phyloP scores from a whole-genome alignment of 345 rosid genomes.

The Psidium guajava region DNA sequence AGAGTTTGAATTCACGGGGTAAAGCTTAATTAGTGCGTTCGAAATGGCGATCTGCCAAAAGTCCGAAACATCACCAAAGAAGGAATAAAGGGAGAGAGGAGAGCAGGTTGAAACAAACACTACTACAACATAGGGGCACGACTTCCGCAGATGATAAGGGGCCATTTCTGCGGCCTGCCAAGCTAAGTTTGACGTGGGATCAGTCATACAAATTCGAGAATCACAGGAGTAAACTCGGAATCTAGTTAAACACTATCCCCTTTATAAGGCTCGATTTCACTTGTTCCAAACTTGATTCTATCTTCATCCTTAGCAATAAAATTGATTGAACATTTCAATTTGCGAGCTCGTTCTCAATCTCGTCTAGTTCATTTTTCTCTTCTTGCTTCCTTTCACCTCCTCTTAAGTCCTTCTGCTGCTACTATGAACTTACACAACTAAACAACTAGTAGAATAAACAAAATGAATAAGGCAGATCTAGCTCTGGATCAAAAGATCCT shows the following conservation, averaged over 20 bases:
- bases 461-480: background rate
- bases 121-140: background rate
- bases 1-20: background rate
- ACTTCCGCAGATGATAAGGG: background rate
- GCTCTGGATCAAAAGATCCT: background rate
- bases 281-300: background rate
- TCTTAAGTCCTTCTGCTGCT: background rate
- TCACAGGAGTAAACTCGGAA: background rate
- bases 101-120: background rate
- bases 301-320: background rate
- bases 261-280: background rate
- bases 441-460: background rate
- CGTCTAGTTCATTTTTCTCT: background rate
- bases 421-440: background rate
- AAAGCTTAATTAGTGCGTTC: background rate
- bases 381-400: background rate
- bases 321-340: background rate
- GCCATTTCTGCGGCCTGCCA: background rate
- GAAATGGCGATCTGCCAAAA: background rate
- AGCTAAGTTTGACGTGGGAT: background rate
- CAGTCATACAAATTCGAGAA: background rate
- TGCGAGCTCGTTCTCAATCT: background rate
- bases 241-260: background rate
- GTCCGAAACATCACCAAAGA: background rate
- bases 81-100: background rate